phyloP scores from a whole-genome alignment of 306 rosid genomes.

The Glycine latifolia region DNA sequence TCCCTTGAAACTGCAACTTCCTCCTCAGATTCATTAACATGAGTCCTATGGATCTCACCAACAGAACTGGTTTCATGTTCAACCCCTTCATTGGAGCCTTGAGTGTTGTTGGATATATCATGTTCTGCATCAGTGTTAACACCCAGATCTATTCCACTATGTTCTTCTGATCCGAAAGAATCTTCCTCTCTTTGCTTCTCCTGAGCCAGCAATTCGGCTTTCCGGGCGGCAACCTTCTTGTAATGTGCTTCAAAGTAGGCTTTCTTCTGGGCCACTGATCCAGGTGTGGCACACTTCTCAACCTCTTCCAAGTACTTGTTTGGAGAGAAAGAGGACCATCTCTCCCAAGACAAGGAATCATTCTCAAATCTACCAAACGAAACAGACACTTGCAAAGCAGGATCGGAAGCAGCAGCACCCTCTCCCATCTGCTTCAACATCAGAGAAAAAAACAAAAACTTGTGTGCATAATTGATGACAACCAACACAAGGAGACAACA shows the following conservation, averaged over 20 bases:
- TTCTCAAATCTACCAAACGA: conserved; percentile 95
- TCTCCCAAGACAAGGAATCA: conserved; percentile 95
- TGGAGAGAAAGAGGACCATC: conserved; percentile 93
- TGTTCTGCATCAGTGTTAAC: conserved; percentile 46
- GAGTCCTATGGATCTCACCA: conserved; percentile 44
- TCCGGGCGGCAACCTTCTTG: conserved; percentile 91
- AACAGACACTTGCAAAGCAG: conserved; percentile 83
- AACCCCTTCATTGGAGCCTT: conserved; percentile 41
- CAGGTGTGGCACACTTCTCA: conserved; percentile 94
- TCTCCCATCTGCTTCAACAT: conserved; percentile 70
- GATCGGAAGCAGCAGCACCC: conserved; percentile 61
- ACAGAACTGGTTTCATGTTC: conserved; percentile 43
- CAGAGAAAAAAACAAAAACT: conserved; percentile 47
- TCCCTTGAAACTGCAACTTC: conserved; percentile 52
- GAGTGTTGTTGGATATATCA: conserved; percentile 43
- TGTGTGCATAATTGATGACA: conserved; percentile 47
- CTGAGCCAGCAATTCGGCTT: conserved; percentile 75
- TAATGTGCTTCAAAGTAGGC: conserved; percentile 97
- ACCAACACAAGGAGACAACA: conserved; percentile 46
- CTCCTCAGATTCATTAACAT: conserved; percentile 51
- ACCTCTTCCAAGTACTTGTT: conserved; percentile 97
- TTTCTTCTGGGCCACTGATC: conserved; percentile 94
- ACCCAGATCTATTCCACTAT: conserved; percentile 58
- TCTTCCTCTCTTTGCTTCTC: conserved; percentile 64
- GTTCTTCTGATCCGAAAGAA: conserved; percentile 55